These are phyloP conservation scores for Collybia sordida DNA, from an alignment of 768 basidiomycete genomes.

Conservation along the genomic window DNA sequence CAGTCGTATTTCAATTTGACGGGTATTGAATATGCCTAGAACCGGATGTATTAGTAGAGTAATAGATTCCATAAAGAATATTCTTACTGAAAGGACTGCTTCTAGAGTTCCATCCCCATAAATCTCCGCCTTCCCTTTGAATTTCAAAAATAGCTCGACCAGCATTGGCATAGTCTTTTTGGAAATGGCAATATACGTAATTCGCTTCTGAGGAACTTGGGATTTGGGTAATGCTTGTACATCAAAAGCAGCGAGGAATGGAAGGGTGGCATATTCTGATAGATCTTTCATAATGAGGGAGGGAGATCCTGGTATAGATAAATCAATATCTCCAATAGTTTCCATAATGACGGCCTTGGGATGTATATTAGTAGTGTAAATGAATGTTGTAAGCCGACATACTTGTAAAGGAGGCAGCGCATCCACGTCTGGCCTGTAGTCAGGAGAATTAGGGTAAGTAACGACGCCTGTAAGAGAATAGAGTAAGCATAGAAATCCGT, in stretches of 20 bases:
- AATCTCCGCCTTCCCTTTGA: constrained; percentile 59
- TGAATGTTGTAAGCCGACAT: constrained; percentile 2
- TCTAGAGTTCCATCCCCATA: constrained; percentile 86
- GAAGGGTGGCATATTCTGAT: constrained; percentile 82
- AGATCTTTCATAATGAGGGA: constrained; percentile 82
- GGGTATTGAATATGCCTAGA: constrained; percentile 83
- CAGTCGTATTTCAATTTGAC: constrained; percentile 96
- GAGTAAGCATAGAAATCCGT: constrained; percentile 1
- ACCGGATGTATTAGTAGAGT: neutral
- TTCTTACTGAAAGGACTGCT: constrained; percentile 69
- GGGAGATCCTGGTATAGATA: constrained; percentile 57
- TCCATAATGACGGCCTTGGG: constrained; percentile 69
- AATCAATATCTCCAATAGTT: constrained; percentile 65
- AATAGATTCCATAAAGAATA: neutral
- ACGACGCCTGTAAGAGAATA: constrained; percentile 53
- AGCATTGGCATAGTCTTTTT: constrained; percentile 87
- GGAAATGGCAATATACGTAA: constrained; percentile 88
- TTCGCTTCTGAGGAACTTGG: constrained; percentile 53
- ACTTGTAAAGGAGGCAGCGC: constrained; percentile 79
- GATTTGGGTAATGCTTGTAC: constrained; percentile 40
- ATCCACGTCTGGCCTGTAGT: constrained; percentile 90
- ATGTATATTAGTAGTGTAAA: neutral
- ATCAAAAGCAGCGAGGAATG: constrained; percentile 82
- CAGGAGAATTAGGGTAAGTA: constrained; percentile 80
- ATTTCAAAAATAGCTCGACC: constrained; percentile 71